Percentiles rank a stretch among this genome's conserved stretches.
Evolutionary conservation across 768 basidiomycete species (phyloP).

Genomic region (Rickenella mellea): DNA sequence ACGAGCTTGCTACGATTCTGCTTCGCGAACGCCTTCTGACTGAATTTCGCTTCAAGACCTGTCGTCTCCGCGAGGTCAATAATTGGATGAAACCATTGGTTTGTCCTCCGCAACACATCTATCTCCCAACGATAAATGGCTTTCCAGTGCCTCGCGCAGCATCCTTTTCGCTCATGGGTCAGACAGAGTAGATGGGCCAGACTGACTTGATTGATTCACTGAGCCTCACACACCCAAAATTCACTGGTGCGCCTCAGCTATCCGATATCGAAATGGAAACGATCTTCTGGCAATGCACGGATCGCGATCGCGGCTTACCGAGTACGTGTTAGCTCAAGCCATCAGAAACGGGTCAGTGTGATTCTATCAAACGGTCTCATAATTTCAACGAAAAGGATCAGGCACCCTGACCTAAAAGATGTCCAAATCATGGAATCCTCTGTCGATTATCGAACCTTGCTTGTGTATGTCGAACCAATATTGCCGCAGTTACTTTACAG

Average conservation of each 20-base stretch:
- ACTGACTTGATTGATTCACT: background rate
- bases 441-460: too few relatives aligned
- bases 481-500: too few relatives aligned
- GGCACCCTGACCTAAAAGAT: too few relatives aligned
- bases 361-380: too few relatives aligned
- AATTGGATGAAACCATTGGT: background rate
- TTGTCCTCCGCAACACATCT: conserved; percentile 5
- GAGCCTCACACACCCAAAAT: background rate
- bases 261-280: conserved; percentile 10
- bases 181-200: too few relatives aligned
- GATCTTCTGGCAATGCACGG: conserved; percentile 15
- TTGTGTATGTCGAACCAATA: too few relatives aligned
- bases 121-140: conserved; percentile 2
- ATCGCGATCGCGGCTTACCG: conserved; percentile 11
- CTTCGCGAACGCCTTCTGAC: conserved; percentile 8
- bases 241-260: background rate
- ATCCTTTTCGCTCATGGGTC: conserved; percentile 7
- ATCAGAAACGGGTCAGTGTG: too few relatives aligned
- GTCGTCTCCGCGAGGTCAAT: conserved; percentile 10
- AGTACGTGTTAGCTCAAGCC: conserved; percentile 11
- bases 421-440: too few relatives aligned
- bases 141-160: conserved; percentile 1
- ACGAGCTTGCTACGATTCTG: conserved; percentile 12
- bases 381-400: too few relatives aligned
- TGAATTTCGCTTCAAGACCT: conserved; percentile 7